These are phyloP conservation scores for Trichoderma sp. DNA, from an alignment of 2,329 filamentous ascomycete species.

Conservation along the genomic window DNA sequence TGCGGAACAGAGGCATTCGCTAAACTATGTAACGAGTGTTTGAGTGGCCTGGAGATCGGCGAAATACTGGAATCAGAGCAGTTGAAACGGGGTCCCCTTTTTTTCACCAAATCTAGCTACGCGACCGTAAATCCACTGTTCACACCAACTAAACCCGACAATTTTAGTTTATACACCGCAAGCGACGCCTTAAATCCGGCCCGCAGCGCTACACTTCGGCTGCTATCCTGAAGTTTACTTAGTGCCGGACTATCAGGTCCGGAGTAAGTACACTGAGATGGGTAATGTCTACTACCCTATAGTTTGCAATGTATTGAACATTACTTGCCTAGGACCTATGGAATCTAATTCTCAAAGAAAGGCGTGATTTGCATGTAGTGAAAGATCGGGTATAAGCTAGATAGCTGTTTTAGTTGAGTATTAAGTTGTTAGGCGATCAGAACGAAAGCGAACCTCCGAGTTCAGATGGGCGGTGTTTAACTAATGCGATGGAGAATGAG, in stretches of 20 bases:
- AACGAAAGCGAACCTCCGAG: not conserved
- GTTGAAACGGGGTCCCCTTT: not conserved
- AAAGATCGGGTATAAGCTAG: not conserved
- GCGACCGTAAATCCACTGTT: not conserved
- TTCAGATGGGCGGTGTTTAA: not conserved
- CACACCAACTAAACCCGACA: not conserved
- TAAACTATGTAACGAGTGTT: not conserved
- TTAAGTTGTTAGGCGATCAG: not conserved
- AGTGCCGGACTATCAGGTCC: too few relatives aligned
- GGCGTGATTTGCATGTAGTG: not conserved
- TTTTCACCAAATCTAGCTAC: not conserved
- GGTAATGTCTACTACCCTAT: not conserved
- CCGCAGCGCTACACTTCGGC: too few relatives aligned
- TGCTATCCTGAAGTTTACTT: too few relatives aligned
- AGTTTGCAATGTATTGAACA: not conserved
- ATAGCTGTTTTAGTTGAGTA: not conserved
- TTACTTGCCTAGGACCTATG: not conserved
- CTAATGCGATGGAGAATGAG: not conserved
- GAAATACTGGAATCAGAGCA: not conserved
- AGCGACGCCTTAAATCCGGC: too few relatives aligned
- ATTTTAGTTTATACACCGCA: too few relatives aligned
- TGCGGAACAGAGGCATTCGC: not conserved
- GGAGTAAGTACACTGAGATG: too few relatives aligned
- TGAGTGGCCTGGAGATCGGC: not conserved
- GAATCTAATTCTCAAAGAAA: not conserved